Conservation (phyloP, 192 early-diverging fungal genomes). For the Funneliformis geosporum region DNA sequence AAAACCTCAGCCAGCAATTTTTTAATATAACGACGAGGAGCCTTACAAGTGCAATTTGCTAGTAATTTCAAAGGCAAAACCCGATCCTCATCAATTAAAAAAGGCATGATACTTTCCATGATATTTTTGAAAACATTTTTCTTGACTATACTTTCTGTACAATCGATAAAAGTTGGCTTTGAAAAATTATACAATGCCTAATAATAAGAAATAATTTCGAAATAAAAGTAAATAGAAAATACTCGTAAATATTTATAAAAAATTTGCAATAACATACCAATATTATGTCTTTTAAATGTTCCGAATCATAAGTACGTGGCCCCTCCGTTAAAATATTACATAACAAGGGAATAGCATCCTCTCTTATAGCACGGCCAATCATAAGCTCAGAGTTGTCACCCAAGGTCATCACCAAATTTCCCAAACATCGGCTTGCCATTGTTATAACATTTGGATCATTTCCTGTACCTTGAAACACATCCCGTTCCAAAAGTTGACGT, state of each 20-base stretch:
- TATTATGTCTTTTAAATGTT: constrained; percentile 18
- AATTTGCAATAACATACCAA: background rate
- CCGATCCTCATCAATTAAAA: background rate
- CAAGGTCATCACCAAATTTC: constrained; percentile 3
- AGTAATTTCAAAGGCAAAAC: constrained; percentile 1
- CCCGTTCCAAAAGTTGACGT: background rate
- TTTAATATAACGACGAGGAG: background rate
- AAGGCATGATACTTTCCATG: background rate
- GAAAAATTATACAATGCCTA: constrained; percentile 20
- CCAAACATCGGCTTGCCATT: constrained; percentile 1
- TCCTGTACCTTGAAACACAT: background rate
- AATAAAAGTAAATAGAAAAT: background rate
- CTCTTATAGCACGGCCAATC: background rate
- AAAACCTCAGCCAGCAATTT: background rate
- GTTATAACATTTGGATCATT: constrained; percentile 3
- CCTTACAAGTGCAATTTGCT: background rate
- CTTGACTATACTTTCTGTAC: background rate
- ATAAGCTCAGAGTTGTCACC: background rate
- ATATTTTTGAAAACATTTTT: background rate
- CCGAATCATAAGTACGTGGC: constrained; percentile 5
- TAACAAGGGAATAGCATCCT: background rate
- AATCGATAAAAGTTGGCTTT: background rate
- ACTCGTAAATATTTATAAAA: background rate
- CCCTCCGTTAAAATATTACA: constrained; percentile 11
- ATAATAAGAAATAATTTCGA: background rate